Base-by-base conservation (phyloP, 108 stramenopile species). In the Fragilaria crotonensis region DNA sequence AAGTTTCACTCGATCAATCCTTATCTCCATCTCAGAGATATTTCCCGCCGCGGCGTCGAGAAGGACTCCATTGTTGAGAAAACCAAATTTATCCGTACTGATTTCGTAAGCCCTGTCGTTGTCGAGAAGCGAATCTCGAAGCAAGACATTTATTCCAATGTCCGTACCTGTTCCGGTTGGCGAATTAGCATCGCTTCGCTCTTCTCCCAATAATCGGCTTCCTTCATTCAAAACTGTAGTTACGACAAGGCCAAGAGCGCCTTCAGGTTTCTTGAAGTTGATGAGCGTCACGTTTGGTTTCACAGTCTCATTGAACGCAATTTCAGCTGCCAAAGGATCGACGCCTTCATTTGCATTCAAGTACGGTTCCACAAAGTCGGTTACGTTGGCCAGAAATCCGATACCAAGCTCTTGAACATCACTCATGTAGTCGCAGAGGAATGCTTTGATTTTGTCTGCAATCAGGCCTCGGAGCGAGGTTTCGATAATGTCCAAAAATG, bases 131-230 rank as follows among this genome's bases (percentile, higher is more conserved):
- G 19, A 33, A 19, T 56, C 54, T 26, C 54, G 30, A 5, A 56
- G 30, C 3, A 56, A 33, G 54, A 31, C 23, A 31, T 56, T 56
- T 18, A 56, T 56, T 29, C 27, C n/a, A 1, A 56, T 19, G 33
- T 56, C 54, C 2, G 19, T 2, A 36, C 31, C 54, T 20, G 9
- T 50, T 23, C 49, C 49, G 14, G 36, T 11, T 7, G 36, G 36
- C 36, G 36, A 41, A 41, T 33, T 23, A 18, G 30, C 20, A 19
- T 56, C 54, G 7, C 27, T 19, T 20, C 19, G 25, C n/a, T n/a
- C 19, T 19, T 32, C 19, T 4, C 30, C 30, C n/a, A 56, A 31
- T 23, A 36, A n/a, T 2, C 27, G 19, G 3, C n/a, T 36, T 2
- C 19, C 27, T 3, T 4, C 30, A 19, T 56, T 36, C 19, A 56